These are phyloP conservation scores for Botrytis pseudocinerea DNA, from an alignment of 2,329 filamentous ascomycete genomes.

Conservation along the genomic window DNA sequence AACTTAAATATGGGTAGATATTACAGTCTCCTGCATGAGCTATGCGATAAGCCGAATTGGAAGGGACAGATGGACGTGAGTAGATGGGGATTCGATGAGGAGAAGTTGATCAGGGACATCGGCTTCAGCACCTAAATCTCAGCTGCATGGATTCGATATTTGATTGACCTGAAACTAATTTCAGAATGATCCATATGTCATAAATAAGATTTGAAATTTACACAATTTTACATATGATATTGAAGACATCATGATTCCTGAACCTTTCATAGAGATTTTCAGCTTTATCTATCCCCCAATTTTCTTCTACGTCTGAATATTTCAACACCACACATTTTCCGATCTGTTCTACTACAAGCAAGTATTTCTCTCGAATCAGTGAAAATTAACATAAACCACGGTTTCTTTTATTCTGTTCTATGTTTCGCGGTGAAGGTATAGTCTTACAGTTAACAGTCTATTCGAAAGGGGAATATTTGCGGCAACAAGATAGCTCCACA, in stretches of 20 bases:
- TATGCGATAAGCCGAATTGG: background rate
- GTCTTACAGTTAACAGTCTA: rapidly evolving
- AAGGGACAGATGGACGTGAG: background rate
- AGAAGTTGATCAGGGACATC: background rate
- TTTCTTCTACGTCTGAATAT: background rate
- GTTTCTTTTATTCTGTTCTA: background rate
- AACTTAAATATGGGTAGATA: slow-evolving; percentile 2
- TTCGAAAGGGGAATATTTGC: background rate
- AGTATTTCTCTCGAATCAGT: background rate
- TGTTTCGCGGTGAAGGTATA: background rate
- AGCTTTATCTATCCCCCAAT: too few species aligned
- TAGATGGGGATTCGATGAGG: slow-evolving; percentile 5
- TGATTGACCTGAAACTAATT: too few species aligned
- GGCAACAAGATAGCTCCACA: rapidly evolving
- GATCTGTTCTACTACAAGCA: background rate
- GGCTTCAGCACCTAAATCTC: background rate
- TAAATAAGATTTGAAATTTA: background rate
- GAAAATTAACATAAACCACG: background rate
- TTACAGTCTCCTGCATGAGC: background rate
- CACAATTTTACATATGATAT: background rate
- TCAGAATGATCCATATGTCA: background rate
- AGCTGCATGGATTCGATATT: background rate
- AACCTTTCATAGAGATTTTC: rapidly evolving
- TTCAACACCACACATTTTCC: too few species aligned
- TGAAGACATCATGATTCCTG: background rate